These are phyloP conservation scores for Penicillium crustosum DNA, from an alignment of 2,329 filamentous ascomycete species.

Conservation along the genomic window DNA sequence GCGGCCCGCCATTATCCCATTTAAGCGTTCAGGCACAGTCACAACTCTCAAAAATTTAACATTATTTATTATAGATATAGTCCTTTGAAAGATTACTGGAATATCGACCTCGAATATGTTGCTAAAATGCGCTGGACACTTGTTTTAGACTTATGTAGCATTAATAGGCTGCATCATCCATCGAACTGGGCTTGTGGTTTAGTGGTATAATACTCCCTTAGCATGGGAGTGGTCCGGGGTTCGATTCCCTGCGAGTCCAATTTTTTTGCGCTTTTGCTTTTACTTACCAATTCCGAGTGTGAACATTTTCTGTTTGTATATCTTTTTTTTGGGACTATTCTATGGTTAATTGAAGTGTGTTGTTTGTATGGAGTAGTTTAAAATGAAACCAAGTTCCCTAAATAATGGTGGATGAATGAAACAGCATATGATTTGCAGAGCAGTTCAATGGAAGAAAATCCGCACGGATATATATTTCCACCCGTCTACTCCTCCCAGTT, in stretches of 20 bases:
- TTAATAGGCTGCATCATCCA: not conserved
- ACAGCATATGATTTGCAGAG: not conserved
- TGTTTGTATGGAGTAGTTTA: too few species aligned
- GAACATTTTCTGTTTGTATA: slow-evolving; percentile 1
- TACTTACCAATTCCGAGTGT: slow-evolving; percentile 4
- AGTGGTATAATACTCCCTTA: slow-evolving; percentile 51
- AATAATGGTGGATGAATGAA: not conserved
- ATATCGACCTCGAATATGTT: not conserved
- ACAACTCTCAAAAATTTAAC: too few species aligned
- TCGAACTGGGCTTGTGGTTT: slow-evolving; percentile 40
- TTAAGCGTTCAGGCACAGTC: too few species aligned
- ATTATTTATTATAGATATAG: too few species aligned
- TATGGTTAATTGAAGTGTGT: too few species aligned
- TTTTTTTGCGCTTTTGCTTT: slow-evolving; percentile 9
- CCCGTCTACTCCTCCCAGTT: slow-evolving; percentile 33
- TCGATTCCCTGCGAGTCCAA: slow-evolving; percentile 51
- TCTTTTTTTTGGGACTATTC: not conserved
- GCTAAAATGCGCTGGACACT: not conserved
- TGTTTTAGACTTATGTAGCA: too few species aligned
- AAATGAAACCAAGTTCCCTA: not conserved
- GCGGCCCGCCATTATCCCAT: too few species aligned
- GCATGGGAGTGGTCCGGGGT: slow-evolving; percentile 50
- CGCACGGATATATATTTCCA: not conserved
- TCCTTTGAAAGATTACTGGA: not conserved
- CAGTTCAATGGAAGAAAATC: not conserved